A percentile compares a stretch with the other conserved stretches of the same genome.
Evolutionary conservation across 768 basidiomycete genomes (phyloP).

Genomic region (Mycena leptocephala): DNA sequence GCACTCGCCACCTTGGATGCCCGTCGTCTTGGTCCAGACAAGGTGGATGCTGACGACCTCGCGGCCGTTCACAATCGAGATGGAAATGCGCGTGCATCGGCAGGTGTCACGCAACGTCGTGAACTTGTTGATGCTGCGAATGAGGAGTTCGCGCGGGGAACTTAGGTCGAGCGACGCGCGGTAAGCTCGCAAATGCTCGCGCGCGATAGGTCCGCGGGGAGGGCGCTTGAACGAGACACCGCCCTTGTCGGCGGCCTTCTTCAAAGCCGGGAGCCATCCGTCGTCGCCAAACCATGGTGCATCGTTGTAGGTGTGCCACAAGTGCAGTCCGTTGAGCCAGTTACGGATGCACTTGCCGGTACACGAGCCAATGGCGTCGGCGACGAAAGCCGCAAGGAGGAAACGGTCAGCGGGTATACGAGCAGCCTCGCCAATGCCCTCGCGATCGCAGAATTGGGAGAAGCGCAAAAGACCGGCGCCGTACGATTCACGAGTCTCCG

Average conservation of each 20-base stretch:
- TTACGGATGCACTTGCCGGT: not conserved
- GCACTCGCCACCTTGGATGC: not conserved
- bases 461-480: not conserved
- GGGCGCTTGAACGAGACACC: constrained; percentile 1
- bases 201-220: not conserved
- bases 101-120: not conserved
- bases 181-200: not conserved
- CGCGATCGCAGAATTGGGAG: not conserved
- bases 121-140: not conserved
- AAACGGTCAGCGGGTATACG: not conserved
- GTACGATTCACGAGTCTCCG: constrained; percentile 38
- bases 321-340: not conserved
- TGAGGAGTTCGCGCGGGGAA: not conserved
- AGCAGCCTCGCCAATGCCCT: not conserved
- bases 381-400: not conserved
- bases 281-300: not conserved
- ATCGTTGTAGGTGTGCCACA: not conserved
- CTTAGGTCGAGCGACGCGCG: not conserved
- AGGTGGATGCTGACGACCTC: not conserved
- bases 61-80: not conserved
- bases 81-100: not conserved
- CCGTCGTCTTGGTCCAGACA: not conserved
- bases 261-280: not conserved
- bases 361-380: not conserved
- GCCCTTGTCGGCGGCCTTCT: not conserved